Evolutionary conservation across 2,329 filamentous ascomycete species (phyloP).

Genomic region (Rhexocercosporidium sp.): DNA sequence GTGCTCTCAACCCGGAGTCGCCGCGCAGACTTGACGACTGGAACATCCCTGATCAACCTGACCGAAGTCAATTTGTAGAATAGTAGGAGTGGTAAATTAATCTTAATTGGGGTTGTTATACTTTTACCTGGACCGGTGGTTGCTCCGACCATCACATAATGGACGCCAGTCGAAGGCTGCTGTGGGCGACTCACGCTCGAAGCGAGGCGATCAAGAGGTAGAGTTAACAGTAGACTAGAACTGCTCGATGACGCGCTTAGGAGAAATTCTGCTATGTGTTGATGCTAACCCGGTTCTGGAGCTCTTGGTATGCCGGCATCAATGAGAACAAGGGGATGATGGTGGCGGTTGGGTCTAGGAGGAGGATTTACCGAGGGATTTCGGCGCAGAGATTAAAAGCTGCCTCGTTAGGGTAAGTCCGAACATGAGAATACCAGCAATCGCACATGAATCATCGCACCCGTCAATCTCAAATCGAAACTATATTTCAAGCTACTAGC

Average conservation of each 20-base stretch:
- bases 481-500: neutral
- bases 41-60: conserved; percentile 11
- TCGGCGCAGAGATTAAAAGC: neutral
- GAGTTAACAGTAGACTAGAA: no score
- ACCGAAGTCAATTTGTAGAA: neutral
- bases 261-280: conserved; percentile 5
- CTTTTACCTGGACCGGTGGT: neutral
- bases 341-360: neutral
- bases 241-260: neutral
- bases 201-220: neutral
- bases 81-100: neutral
- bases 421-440: neutral
- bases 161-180: neutral
- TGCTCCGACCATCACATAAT: neutral
- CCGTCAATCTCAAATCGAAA: neutral
- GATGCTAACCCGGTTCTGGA: neutral
- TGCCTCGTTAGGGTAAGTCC: neutral
- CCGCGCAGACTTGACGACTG: conserved; percentile 5
- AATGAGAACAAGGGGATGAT: neutral
- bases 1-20: conserved; percentile 1
- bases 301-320: neutral
- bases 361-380: neutral
- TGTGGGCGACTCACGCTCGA: neutral
- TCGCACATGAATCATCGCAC: neutral
- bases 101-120: neutral